Conservation (phyloP, 345 rosid species). For the Excoecaria agallocha region DNA sequence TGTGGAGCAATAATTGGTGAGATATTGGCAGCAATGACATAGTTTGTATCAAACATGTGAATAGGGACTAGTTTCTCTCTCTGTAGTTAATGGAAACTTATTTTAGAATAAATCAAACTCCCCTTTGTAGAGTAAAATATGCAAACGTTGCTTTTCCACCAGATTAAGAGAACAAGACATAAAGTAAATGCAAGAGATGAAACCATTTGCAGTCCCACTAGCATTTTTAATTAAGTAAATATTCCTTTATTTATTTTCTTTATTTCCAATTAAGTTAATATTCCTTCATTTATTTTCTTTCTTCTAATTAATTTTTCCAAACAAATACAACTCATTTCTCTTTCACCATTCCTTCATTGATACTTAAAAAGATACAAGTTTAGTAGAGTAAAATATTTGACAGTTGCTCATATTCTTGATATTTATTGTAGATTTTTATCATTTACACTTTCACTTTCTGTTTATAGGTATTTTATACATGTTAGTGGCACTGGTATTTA, state of each 20-base stretch:
- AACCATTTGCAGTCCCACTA: not conserved
- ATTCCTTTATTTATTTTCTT: too few species aligned
- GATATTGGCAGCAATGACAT: slow-evolving; percentile 1
- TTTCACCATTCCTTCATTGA: not conserved
- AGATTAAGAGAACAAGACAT: slow-evolving; percentile 16
- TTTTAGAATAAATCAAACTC: slow-evolving; percentile 7
- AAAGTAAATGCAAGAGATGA: slow-evolving; percentile 9
- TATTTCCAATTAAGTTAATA: too few species aligned
- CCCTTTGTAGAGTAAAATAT: slow-evolving; percentile 8
- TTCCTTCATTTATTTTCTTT: not conserved
- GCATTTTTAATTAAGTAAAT: not conserved
- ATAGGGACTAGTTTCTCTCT: slow-evolving; percentile 10
- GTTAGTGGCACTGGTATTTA: not conserved
- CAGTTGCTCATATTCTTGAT: slow-evolving; percentile 3
- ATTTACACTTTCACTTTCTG: not conserved
- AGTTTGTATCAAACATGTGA: slow-evolving; percentile 7
- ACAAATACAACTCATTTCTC: not conserved
- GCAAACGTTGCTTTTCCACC: slow-evolving; percentile 9
- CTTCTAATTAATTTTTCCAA: not conserved
- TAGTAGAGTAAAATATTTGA: not conserved
- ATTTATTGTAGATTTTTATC: not conserved
- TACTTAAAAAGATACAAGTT: not conserved
- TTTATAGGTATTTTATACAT: not conserved
- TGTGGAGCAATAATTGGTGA: slow-evolving; percentile 15
- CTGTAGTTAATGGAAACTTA: slow-evolving; percentile 6